These are phyloP conservation scores for Xylaria sp. DNA, from an alignment of 2,329 filamentous ascomycete genomes.

Conservation along the genomic window DNA sequence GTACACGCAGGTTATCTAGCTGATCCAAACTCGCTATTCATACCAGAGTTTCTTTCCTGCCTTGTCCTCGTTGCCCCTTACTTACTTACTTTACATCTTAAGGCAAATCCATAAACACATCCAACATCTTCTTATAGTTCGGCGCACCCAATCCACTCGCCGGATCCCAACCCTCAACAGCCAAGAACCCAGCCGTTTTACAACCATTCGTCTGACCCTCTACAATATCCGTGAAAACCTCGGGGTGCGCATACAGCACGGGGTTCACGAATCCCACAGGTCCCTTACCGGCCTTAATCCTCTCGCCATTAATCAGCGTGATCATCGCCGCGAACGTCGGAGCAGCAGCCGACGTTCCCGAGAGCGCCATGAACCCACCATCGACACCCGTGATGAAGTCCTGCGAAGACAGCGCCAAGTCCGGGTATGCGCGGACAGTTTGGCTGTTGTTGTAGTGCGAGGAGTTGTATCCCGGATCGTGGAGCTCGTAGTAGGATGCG, in stretches of 20 bases:
- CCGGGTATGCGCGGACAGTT: constrained; percentile 35
- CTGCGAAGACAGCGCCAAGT: constrained; percentile 39
- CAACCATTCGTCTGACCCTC: constrained; percentile 36
- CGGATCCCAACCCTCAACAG: constrained; percentile 39
- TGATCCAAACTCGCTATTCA: neutral
- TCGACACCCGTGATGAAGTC: neutral
- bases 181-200: constrained; percentile 39
- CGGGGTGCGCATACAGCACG: constrained; percentile 42
- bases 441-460: constrained; percentile 36
- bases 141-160: constrained; percentile 35
- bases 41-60: neutral
- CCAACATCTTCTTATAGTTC: constrained; percentile 16
- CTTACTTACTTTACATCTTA: neutral
- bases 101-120: neutral
- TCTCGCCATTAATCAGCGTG: constrained; percentile 48
- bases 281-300: constrained; percentile 40
- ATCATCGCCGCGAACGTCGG: constrained; percentile 52
- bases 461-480: constrained; percentile 30
- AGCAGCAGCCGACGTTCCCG: constrained; percentile 51
- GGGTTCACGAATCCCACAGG: constrained; percentile 50
- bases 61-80: neutral
- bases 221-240: constrained; percentile 38
- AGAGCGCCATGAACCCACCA: constrained; percentile 27
- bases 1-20: too few relatives aligned
- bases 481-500: constrained; percentile 32